Base-by-base conservation (phyloP, 2,329 filamentous ascomycete genomes). In the Epichloe gansuensis region DNA sequence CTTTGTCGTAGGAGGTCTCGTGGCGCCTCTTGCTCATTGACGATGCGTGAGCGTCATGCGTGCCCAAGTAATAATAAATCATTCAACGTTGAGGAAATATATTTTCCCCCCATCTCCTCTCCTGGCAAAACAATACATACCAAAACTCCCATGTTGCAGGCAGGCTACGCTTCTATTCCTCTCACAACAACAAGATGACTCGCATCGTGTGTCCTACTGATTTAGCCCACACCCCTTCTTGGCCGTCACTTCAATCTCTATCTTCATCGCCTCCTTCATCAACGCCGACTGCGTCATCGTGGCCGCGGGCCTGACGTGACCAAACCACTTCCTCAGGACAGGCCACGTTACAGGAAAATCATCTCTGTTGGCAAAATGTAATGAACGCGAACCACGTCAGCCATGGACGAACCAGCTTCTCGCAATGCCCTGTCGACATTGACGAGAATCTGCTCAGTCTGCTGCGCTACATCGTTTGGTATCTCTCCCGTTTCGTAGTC, bases 251-350 rank as follows among this genome's bases (percentile, higher is more conserved):
- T 72, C 69, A 45, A 72, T 71, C 58, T 72, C 70, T 57, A 72
- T 67, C 60, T 64, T 68, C 67, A 70, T 70, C 56, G 69, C 67
- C 38, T 76, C 74, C 58, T 75, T 71, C 71, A 78, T 73, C 52
- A 78, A 56, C 9, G 63, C 69, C 0, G 73, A 69, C 60, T 76
- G 70, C 0, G 77, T 60, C 75, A 78, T 78, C 1, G 74, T 78
- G 21, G 75, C 75, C 25, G 75, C 75, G 1, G 76, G 75, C 35
- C 70, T 63, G n/a, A 74, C 70, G 3, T 69, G 61, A 6, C 73
- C 74, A 47, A 78, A 66, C 70, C 72, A 78, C 56, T 68, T 71
- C 55, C 66, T 66, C 56, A 78, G 59, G 3, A 77, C 71, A 1
- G 72, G 69, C 75, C 74, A 78, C 15, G 70, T 74, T 58, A 63